Percentiles rank a stretch among this genome's conserved stretches.
Evolutionary conservation across 306 rosid genomes (phyloP).

Genomic region (Rosa rugosa): DNA sequence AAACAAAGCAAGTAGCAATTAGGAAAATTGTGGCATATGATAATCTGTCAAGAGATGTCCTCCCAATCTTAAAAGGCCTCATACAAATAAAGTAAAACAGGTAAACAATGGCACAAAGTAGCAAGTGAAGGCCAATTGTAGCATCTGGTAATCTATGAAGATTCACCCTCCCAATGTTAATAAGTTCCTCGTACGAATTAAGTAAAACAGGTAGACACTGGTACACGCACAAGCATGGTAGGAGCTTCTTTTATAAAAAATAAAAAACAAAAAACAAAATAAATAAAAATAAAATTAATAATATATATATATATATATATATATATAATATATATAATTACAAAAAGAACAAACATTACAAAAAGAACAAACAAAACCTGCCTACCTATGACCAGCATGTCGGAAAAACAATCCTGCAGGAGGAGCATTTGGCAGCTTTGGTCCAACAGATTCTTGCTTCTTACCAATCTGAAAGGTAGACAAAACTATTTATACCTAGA

Average conservation of each 20-base stretch:
- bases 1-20: background rate
- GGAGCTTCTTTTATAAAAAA: background rate
- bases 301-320: background rate
- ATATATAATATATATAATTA: background rate
- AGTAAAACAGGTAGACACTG: background rate
- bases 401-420: conserved; percentile 90
- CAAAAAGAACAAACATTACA: no score
- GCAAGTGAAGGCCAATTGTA: background rate
- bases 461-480: conserved; percentile 60
- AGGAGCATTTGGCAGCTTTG: conserved; percentile 52
- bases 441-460: conserved; percentile 42
- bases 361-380: background rate
- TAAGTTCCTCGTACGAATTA: background rate
- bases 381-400: conserved; percentile 97
- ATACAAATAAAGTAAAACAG: background rate
- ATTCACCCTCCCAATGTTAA: background rate
- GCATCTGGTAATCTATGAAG: background rate
- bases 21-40: background rate
- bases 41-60: background rate
- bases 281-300: background rate
- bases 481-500: background rate
- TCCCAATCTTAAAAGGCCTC: background rate
- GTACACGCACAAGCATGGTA: background rate
- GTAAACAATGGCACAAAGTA: background rate
- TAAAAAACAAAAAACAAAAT: background rate